Percentiles rank a stretch among this genome's conserved stretches.
These are phyloP conservation scores for Rhodotorula toruloides DNA, from an alignment of 768 basidiomycete genomes.

Conservation along the genomic window DNA sequence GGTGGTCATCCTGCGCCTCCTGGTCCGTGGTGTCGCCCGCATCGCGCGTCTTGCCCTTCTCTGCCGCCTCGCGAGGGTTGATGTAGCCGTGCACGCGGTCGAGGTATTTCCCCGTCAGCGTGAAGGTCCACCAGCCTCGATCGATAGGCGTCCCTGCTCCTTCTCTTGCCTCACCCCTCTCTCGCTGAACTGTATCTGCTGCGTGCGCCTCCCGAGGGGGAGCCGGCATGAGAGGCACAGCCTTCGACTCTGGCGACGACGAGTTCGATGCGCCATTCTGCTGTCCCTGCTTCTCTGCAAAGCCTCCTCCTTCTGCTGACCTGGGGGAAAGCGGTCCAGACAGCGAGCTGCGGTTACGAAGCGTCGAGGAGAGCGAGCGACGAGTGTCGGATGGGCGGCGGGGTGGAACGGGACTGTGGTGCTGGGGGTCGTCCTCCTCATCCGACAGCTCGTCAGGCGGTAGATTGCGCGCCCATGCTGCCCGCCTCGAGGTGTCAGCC, in stretches of 20 bases:
- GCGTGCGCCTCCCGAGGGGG: conserved; percentile 1
- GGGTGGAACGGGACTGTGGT: conserved; percentile 1
- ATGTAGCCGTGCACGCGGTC: conserved; percentile 33
- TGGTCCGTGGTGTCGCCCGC: not conserved
- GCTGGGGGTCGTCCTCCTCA: conserved; percentile 13
- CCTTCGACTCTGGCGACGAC: not conserved
- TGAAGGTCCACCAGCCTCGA: conserved; percentile 40
- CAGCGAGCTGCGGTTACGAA: conserved; percentile 2
- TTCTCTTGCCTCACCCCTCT: not conserved
- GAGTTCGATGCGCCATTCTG: conserved; percentile 12
- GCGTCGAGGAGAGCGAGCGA: conserved; percentile 12
- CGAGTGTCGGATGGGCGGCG: conserved; percentile 3
- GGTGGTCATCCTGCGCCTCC: not conserved
- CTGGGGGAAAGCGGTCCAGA: not conserved
- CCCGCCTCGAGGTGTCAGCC: too few relatives aligned
- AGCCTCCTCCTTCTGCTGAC: not conserved
- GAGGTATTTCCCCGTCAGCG: conserved; percentile 36
- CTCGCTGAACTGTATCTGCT: not conserved
- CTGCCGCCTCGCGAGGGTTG: conserved; percentile 13
- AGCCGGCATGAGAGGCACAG: not conserved
- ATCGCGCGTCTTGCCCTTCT: conserved; percentile 29
- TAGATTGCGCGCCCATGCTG: conserved; percentile 33
- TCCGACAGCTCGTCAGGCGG: conserved; percentile 33
- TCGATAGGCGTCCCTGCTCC: not conserved
- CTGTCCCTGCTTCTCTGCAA: too few relatives aligned